Evolutionary conservation across 2,329 filamentous ascomycete genomes (phyloP), one percentile per base, ranked within the genome.

Genomic region (Arthrobotrys pseudoclavata): DNA sequence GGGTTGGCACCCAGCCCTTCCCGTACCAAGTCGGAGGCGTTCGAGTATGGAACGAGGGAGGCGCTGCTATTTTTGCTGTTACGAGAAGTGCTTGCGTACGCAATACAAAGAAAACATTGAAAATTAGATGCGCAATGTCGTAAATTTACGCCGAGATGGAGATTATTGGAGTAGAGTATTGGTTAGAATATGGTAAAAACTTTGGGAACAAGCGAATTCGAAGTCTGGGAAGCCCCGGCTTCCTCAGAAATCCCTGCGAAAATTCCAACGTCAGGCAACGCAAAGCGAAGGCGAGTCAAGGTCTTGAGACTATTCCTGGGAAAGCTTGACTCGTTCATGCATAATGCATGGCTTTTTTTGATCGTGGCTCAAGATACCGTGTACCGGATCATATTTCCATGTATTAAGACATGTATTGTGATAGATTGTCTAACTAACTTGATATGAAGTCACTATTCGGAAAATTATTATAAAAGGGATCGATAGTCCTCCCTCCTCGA

Each of bases 201-300:
- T 55, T 55, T 31, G 50, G 50, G 12, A 55, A 34, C 50, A 55
- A 55, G 50, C 50, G 29, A 55, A 18, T 34, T 34, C 31, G 4
- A 34, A 34, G 29, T 7, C 29, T 7, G 7, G 31, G 31, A 34
- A 9, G 6, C 31, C 31, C 31, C 1, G 31, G 6, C 12, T 34
- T 34, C n/a, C 18, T 10, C 50, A 57, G 57, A 26, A 62, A 62
- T 31, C 57, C 57, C 57, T 62, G 57, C 57, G 12, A 48, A 63
- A 48, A 31, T 48, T 72, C 45, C 69, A 72, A 72, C 69, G 29
- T 72, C 69, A 31, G 60, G 69, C 60, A 72, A 72, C 69, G 26
- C 60, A 64, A 47, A 62, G 26, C 22, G 47, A 45, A 31, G 50
- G 34, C 50, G 42, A 68, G 37, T 29, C 50, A 55, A 68, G 50